Percentiles rank a stretch among this genome's conserved stretches.
These are phyloP conservation scores for Catunica adiposa DNA, from an alignment of 2,329 filamentous ascomycete species.

Conservation along the genomic window DNA sequence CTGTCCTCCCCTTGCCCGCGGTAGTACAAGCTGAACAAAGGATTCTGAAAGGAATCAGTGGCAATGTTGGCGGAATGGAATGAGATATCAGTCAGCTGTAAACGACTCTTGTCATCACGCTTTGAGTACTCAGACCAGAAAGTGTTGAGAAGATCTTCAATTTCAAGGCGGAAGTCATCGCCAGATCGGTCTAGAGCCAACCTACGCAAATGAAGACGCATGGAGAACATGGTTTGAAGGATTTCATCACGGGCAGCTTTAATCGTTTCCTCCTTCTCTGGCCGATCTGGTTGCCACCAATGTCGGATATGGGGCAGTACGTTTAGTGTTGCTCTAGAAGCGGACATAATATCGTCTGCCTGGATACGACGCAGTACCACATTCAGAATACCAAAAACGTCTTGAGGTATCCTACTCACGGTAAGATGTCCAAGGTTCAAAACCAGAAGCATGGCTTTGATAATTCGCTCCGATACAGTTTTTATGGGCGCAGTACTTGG, in stretches of 20 bases:
- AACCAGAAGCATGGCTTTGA: slow-evolving; percentile 24
- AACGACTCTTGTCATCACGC: slow-evolving; percentile 50
- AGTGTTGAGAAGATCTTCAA: slow-evolving; percentile 52
- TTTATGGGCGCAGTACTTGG: slow-evolving; percentile 50
- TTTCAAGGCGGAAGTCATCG: slow-evolving; percentile 25
- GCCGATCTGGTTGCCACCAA: slow-evolving; percentile 61
- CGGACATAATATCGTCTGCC: slow-evolving; percentile 50
- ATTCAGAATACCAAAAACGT: slow-evolving; percentile 64
- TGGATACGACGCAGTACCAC: slow-evolving; percentile 47
- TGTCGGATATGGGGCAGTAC: slow-evolving; percentile 55
- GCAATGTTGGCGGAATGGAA: slow-evolving; percentile 34
- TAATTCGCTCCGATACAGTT: not conserved
- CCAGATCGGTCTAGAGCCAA: slow-evolving; percentile 28
- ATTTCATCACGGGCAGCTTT: slow-evolving; percentile 60
- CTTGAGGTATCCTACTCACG: slow-evolving; percentile 48
- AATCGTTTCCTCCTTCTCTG: slow-evolving; percentile 42
- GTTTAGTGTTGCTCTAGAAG: slow-evolving; percentile 40
- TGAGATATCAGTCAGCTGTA: slow-evolving; percentile 63
- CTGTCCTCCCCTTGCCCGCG: slow-evolving; percentile 39
- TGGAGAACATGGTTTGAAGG: slow-evolving; percentile 52
- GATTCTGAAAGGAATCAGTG: slow-evolving; percentile 29
- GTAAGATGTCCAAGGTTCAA: slow-evolving; percentile 42
- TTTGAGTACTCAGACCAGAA: slow-evolving; percentile 66
- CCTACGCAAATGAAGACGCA: slow-evolving; percentile 45
- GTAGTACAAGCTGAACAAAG: slow-evolving; percentile 36